Evolutionary conservation across 2,329 filamentous ascomycete genomes (phyloP).

Genomic region (Fusarium veterinarium): DNA sequence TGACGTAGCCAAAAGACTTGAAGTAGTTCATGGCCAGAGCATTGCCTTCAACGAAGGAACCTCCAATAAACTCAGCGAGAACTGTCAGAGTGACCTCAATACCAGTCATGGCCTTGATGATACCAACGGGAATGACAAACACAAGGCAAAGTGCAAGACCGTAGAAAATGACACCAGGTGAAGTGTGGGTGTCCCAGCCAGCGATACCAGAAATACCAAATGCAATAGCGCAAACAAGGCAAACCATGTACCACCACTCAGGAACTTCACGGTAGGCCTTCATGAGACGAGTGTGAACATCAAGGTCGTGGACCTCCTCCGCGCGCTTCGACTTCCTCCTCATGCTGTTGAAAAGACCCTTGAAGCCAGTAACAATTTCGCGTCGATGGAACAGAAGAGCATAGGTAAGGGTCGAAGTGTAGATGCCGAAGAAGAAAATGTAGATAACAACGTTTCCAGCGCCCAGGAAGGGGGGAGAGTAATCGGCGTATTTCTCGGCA

Average conservation of each 20-base stretch:
- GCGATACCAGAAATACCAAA: slow-evolving; percentile 60
- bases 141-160: slow-evolving; percentile 61
- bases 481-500: slow-evolving; percentile 57
- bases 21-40: slow-evolving; percentile 66
- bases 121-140: slow-evolving; percentile 64
- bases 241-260: slow-evolving; percentile 65
- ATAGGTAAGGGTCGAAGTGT: slow-evolving; percentile 63
- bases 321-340: slow-evolving; percentile 54
- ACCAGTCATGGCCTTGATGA: slow-evolving; percentile 65
- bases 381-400: slow-evolving; percentile 63
- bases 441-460: slow-evolving; percentile 64
- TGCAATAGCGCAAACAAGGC: slow-evolving; percentile 57
- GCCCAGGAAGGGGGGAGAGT: slow-evolving; percentile 64
- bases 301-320: slow-evolving; percentile 53
- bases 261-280: slow-evolving; percentile 60
- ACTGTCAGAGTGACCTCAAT: slow-evolving; percentile 65
- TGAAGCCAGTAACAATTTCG: slow-evolving; percentile 62
- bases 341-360: slow-evolving; percentile 59
- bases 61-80: slow-evolving; percentile 64
- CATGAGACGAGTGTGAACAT: slow-evolving; percentile 63
- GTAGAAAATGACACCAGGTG: slow-evolving; percentile 63
- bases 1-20: slow-evolving; percentile 64
- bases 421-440: slow-evolving; percentile 66
- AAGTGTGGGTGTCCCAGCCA: slow-evolving; percentile 62
- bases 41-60: slow-evolving; percentile 62